Conservation (phyloP, 106 monocot species). For the Acorus gramineus region DNA sequence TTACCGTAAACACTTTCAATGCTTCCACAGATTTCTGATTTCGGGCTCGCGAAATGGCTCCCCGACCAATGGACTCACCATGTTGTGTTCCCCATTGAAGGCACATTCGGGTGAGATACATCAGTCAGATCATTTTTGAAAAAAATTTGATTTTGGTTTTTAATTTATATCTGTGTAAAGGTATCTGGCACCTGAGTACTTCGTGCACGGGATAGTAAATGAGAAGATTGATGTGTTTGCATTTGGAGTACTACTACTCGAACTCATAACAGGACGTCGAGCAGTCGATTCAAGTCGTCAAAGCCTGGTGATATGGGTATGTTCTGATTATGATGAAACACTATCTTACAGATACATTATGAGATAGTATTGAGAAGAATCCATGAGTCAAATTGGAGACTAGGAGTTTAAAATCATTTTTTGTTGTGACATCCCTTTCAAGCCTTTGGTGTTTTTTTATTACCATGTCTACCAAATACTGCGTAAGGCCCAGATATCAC, state of each 20-base stretch:
- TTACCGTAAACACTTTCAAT: background rate
- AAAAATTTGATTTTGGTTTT: background rate
- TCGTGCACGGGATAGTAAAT: constrained; percentile 87
- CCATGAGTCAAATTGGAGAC: too few relatives aligned
- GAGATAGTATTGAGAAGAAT: too few relatives aligned
- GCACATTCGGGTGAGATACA: constrained; percentile 72
- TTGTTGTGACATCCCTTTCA: too few relatives aligned
- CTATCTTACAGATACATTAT: background rate
- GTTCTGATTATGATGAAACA: background rate
- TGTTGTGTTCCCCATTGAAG: constrained; percentile 90
- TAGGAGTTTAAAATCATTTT: too few relatives aligned
- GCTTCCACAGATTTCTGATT: constrained; percentile 76
- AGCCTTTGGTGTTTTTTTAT: too few relatives aligned
- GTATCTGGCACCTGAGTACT: constrained; percentile 88
- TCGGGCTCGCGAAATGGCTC: constrained; percentile 97
- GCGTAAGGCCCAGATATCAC: too few relatives aligned
- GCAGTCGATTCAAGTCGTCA: constrained; percentile 60
- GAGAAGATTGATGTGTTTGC: constrained; percentile 97
- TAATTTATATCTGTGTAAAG: constrained; percentile 13
- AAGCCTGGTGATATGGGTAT: constrained; percentile 91
- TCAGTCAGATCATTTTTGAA: background rate
- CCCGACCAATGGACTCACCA: constrained; percentile 83
- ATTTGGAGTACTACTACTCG: constrained; percentile 80
- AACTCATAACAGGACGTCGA: constrained; percentile 69
- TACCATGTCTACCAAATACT: too few relatives aligned